Base-by-base conservation (phyloP, 305 asterid species). In the Plantago coronopus region DNA sequence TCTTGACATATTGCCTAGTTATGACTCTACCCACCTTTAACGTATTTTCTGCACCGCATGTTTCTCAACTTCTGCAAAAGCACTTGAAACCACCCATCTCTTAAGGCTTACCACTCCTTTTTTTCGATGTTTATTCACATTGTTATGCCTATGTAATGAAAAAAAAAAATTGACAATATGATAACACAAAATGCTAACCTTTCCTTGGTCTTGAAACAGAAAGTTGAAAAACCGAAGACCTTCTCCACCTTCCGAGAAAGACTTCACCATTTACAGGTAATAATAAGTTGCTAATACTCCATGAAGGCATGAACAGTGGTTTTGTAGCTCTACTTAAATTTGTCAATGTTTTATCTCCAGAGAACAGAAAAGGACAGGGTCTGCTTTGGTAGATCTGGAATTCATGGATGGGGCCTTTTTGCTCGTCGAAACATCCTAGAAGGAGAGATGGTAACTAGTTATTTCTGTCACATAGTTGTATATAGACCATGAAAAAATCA, bases 371-470 rank as follows among this genome's bases (percentile, higher is more conserved):
- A 78, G 72, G 94, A 89, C 57, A 81, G 88, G 59, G 95, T 93
- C 70, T 84, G 94, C 86, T 93, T 93, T 80, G 98, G 98, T 74
- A 80, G 88, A 80, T 93, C 98, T 54, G 96, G 81, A 67, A 89
- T 93, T 64, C 98, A 93, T 57, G 89, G 97, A 58, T 89, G 98
- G 98, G 98, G 98, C 67, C 87, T 93, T 42, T 93, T 93, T 79
- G 97, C 98, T 21, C 86, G 95, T 64, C 78, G 87, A 74, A 67
- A 82, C 73, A 89, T 93, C 69, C 78, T 72, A 17, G 99, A 89
- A 81, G 99, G 99, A 73, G 99, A 93, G 72, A 89, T 89, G 99
- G 99, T 87, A 82, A 57, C 57, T 72, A 21, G 27, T 16, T 53
- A 53, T 3, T 50, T 25, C 16, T 53, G 19, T 53, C 42, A 53